Conservation (phyloP, 1,284 basidiomycete genomes). For the Neonothopanus nambi region DNA sequence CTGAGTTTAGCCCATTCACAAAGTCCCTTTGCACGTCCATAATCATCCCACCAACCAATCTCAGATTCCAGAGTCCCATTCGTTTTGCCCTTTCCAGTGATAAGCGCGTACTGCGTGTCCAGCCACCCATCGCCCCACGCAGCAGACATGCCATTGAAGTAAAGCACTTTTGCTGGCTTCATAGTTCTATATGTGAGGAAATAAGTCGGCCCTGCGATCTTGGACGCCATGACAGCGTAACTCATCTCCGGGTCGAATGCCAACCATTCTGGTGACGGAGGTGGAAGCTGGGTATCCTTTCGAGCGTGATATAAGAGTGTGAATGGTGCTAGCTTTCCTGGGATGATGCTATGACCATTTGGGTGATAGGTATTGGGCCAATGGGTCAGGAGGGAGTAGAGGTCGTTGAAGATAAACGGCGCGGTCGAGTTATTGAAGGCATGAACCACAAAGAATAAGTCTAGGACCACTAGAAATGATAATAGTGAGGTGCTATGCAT, state of each 20-base stretch:
- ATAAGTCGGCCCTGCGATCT: constrained; percentile 18
- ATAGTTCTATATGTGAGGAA: constrained; percentile 21
- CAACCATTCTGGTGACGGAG: constrained; percentile 25
- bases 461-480: no score
- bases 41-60: constrained; percentile 21
- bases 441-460: no score
- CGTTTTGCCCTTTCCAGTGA: constrained; percentile 17
- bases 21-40: constrained; percentile 19
- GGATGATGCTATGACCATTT: constrained; percentile 23
- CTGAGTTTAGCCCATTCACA: constrained; percentile 19
- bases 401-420: constrained; percentile 22
- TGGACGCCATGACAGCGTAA: constrained; percentile 21
- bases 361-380: constrained; percentile 19
- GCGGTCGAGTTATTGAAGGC: constrained; percentile 13
- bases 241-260: constrained; percentile 24
- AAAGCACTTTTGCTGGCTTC: constrained; percentile 14
- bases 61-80: constrained; percentile 14
- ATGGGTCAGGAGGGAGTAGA: constrained; percentile 21
- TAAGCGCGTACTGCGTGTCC: constrained; percentile 22
- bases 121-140: constrained; percentile 23
- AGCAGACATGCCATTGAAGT: constrained; percentile 22
- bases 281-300: constrained; percentile 14
- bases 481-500: no score
- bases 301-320: constrained; percentile 24
- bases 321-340: constrained; percentile 18